These are phyloP conservation scores for Blastobotrys serpentis DNA, from an alignment of 1,139 yeast species.

Conservation along the genomic window DNA sequence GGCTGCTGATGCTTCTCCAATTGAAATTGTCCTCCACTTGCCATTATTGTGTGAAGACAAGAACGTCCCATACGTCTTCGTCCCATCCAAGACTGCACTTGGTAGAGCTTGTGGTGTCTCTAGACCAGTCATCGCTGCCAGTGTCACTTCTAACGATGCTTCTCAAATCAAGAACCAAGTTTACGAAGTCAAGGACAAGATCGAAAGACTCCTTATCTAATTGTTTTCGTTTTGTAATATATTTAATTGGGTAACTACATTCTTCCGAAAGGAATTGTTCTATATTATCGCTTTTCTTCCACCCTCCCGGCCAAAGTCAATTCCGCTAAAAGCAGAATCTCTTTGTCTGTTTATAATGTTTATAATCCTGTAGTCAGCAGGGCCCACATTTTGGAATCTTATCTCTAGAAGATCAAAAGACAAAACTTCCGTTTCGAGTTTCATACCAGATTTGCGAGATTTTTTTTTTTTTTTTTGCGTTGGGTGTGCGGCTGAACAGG, in stretches of 20 bases:
- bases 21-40: conserved; percentile 95
- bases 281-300: too few relatives aligned
- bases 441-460: too few relatives aligned
- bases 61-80: conserved; percentile 98
- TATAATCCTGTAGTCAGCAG: too few relatives aligned
- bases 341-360: too few relatives aligned
- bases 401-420: too few relatives aligned
- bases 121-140: conserved; percentile 98
- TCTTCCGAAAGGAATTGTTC: neutral
- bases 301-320: too few relatives aligned
- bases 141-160: conserved; percentile 97
- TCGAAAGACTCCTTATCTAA: conserved; percentile 94
- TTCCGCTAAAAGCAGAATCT: too few relatives aligned
- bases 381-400: too few relatives aligned
- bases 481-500: too few relatives aligned
- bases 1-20: conserved; percentile 99
- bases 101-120: conserved; percentile 99
- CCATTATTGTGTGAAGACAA: conserved; percentile 98
- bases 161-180: conserved; percentile 97
- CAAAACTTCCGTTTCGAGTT: too few relatives aligned
- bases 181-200: conserved; percentile 97
- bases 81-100: conserved; percentile 96
- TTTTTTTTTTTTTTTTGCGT: too few relatives aligned
- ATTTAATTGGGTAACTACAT: neutral
- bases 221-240: conserved; percentile 8